These are phyloP conservation scores for Emmonsiellopsis sp. DNA, from an alignment of 2,329 filamentous ascomycete species.

Conservation along the genomic window DNA sequence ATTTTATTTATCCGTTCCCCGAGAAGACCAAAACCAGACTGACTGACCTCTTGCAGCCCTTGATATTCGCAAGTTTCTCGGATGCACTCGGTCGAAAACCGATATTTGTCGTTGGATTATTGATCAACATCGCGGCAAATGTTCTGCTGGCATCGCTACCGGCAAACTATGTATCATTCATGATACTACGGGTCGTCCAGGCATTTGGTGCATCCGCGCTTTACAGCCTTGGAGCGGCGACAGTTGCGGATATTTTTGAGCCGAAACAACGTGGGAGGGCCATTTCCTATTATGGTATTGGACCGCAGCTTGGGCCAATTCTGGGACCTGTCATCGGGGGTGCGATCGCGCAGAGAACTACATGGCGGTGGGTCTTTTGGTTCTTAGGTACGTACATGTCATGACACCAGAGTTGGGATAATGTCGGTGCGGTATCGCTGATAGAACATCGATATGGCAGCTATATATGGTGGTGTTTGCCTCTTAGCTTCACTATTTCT, in stretches of 20 bases:
- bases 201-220: slow-evolving; percentile 37
- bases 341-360: slow-evolving; percentile 23
- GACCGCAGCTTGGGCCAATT: slow-evolving; percentile 37
- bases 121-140: slow-evolving; percentile 33
- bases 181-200: slow-evolving; percentile 35
- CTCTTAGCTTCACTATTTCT: slow-evolving; percentile 27
- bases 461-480: slow-evolving; percentile 18
- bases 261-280: slow-evolving; percentile 32
- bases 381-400: slow-evolving; percentile 14
- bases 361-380: slow-evolving; percentile 38
- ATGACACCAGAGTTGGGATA: not conserved
- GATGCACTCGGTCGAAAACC: slow-evolving; percentile 33
- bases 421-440: not conserved
- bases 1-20: too few relatives aligned
- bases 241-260: slow-evolving; percentile 34
- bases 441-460: slow-evolving; percentile 10
- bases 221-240: slow-evolving; percentile 31
- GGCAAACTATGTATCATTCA: slow-evolving; percentile 29
- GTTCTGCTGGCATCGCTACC: slow-evolving; percentile 31
- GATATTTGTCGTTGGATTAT: slow-evolving; percentile 33
- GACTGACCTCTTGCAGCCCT: slow-evolving; percentile 18
- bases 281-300: slow-evolving; percentile 36
- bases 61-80: slow-evolving; percentile 34
- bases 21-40: not conserved
- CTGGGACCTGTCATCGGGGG: slow-evolving; percentile 38